phyloP scores from a whole-genome alignment of 352 stramenopile genomes.

The Pythium rhizo-oryzae region DNA sequence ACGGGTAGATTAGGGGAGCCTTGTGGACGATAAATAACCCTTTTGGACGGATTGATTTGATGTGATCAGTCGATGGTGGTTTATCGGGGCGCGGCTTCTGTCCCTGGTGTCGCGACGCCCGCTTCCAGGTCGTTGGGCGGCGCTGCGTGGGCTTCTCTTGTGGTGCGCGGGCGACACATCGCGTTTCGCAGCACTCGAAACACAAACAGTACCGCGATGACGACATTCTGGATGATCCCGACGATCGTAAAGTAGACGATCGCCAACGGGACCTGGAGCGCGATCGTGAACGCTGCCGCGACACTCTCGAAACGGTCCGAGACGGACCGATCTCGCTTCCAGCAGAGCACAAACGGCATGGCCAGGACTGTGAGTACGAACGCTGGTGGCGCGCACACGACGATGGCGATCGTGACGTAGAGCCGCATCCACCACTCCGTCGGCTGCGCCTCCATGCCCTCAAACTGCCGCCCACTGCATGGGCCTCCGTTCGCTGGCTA shows the following conservation, averaged over 20 bases:
- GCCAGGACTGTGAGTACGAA: background rate
- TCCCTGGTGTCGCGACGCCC: background rate
- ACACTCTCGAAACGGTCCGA: conserved; percentile 4
- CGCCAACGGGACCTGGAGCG: conserved; percentile 3
- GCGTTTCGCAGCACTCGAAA: background rate
- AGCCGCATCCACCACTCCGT: background rate
- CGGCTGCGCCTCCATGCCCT: background rate
- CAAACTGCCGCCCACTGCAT: background rate
- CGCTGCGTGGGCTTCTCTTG: background rate
- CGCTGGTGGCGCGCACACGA: background rate
- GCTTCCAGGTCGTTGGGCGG: background rate
- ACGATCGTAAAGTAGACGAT: background rate
- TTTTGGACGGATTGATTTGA: too few relatives aligned
- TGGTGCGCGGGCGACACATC: background rate
- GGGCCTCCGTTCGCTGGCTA: background rate
- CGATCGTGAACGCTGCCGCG: conserved; percentile 12
- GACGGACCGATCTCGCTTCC: background rate
- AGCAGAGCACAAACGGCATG: background rate
- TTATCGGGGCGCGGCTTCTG: too few relatives aligned
- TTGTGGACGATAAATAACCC: too few relatives aligned
- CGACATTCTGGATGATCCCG: background rate
- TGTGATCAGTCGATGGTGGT: too few relatives aligned
- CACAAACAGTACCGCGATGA: background rate
- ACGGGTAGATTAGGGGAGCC: too few relatives aligned
- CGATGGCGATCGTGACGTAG: background rate